Conservation (phyloP, 1,139 yeast species). For the Hansenula lynferdii region DNA sequence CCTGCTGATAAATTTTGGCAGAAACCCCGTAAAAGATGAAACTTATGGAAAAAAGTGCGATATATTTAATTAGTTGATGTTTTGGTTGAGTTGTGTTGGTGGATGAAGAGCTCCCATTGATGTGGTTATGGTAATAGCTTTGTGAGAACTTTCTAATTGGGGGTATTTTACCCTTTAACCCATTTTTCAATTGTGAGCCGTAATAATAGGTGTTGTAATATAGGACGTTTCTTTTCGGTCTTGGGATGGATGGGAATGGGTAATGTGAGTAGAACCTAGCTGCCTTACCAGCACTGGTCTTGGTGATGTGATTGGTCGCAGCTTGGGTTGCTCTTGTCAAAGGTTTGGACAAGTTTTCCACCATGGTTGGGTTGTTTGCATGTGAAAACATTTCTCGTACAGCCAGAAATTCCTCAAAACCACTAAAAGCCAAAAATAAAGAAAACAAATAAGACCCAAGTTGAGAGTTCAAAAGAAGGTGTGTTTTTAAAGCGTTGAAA, state of each 20-base stretch:
- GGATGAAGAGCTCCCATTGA: conserved; percentile 21
- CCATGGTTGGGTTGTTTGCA: conserved; percentile 10
- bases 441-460: neutral
- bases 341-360: conserved; percentile 14
- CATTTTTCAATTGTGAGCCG: conserved; percentile 23
- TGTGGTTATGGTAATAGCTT: conserved; percentile 24
- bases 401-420: neutral
- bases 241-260: conserved; percentile 55
- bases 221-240: conserved; percentile 56
- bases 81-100: conserved; percentile 34
- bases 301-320: conserved; percentile 10
- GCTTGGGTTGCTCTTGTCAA: conserved; percentile 21
- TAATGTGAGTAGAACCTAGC: conserved; percentile 26
- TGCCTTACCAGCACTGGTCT: conserved; percentile 6
- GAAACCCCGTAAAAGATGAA: conserved; percentile 64
- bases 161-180: conserved; percentile 22
- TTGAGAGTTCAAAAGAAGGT: neutral
- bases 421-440: conserved; percentile 1
- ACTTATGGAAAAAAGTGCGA: conserved; percentile 63
- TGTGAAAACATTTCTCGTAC: conserved; percentile 17
- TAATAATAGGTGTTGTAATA: conserved; percentile 46
- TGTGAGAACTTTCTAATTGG: conserved; percentile 23
- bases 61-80: conserved; percentile 57
- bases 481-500: too few relatives aligned
- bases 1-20: conserved; percentile 41